Evolutionary conservation across 2,329 filamentous ascomycete species (phyloP), one percentile per base, ranked within the genome.

Genomic region (Metarhizium album): DNA sequence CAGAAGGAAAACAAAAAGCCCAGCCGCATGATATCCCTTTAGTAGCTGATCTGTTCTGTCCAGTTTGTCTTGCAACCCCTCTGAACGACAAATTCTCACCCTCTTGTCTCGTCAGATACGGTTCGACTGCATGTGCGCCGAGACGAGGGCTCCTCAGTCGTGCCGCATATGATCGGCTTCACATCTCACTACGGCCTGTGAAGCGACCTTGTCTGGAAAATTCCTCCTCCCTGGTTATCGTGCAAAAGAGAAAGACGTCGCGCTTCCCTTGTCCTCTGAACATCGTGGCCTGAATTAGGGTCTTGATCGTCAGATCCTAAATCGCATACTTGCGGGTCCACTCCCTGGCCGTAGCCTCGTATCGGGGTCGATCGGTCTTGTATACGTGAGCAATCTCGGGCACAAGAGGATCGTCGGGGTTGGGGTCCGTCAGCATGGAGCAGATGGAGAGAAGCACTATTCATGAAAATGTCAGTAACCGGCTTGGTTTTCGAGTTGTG

Each of bases 261-360:
- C 31, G 46, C 46, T 53, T 47, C 23, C 45, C 23, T 35, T 49
- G 42, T 23, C 40, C 31, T n/a, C 18, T 23, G 27, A 40, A 37
- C 27, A 29, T 35, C 37, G 13, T 49, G 14, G 29, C 22, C 23
- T 11, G 11, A 13, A 6, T 3, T 3, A 48, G 42, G n/a, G 31
- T 29, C 20, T 45, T n/a, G 7, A n/a, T 23, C n/a, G 29, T 16
- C 35, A 13, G 29, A 18, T 8, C 40, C 7, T 79, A 97, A 72
- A 97, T 93, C 67, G 93, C 93, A 70, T 97, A 97, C 80, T 98
- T 98, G 71, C 91, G 83, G 64, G 93, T 98, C 93, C 93, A 98
- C 76, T 98, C 93, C 62, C 91, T 80, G 55, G 93, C 93, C 52
- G 90, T 97, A 59, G 89, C 87, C 76, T 98, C 93, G 73, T 98